phyloP scores from a whole-genome alignment of 2,329 filamentous ascomycete species.

The Diaporthe velutina region DNA sequence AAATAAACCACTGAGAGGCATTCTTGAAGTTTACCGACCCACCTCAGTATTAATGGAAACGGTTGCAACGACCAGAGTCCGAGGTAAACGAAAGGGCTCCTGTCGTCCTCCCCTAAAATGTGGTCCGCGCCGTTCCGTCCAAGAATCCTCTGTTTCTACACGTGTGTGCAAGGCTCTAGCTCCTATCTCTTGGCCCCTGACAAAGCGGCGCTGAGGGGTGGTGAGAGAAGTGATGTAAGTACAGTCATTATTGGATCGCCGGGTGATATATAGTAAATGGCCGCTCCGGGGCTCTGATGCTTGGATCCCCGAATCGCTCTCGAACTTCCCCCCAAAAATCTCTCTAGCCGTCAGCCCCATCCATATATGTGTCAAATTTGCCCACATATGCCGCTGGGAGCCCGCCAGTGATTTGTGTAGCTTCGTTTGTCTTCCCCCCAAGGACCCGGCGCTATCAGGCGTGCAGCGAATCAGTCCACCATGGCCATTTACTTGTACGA shows the following conservation, averaged over 20 bases:
- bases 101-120: neutral
- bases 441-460: neutral
- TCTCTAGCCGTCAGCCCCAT: constrained; percentile 5
- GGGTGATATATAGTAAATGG: constrained; percentile 13
- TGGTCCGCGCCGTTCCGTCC: constrained; percentile 27
- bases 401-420: neutral
- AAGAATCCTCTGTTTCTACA: constrained; percentile 2
- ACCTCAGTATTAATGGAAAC: constrained; percentile 27
- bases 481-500: constrained; percentile 18
- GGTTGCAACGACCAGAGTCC: constrained; percentile 1
- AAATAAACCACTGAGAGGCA: constrained; percentile 28
- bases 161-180: neutral
- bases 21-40: neutral
- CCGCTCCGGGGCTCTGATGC: neutral
- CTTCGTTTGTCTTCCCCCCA: neutral
- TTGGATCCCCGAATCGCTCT: neutral
- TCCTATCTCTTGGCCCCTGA: neutral
- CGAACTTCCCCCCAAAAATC: neutral
- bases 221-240: constrained; percentile 7
- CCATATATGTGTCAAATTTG: constrained; percentile 1
- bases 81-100: neutral
- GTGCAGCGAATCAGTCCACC: neutral
- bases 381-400: constrained; percentile 5
- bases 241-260: neutral
- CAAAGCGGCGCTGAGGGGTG: neutral